These are phyloP conservation scores for Prunus kanzakura DNA, from an alignment of 306 rosid species.

Conservation along the genomic window DNA sequence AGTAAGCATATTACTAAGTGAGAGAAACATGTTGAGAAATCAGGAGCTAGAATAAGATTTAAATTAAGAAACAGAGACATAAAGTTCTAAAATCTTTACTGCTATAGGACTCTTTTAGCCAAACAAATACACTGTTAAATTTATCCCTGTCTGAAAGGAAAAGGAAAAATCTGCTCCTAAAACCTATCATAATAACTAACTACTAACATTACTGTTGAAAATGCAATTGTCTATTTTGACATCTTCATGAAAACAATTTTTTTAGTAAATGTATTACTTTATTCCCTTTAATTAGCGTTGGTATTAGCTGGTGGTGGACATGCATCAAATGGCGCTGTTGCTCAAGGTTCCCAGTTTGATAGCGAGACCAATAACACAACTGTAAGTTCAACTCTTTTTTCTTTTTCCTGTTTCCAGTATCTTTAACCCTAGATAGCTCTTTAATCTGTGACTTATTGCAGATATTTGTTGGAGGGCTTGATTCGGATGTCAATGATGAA, in stretches of 20 bases:
- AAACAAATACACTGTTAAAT: neutral
- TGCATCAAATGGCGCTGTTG: slow-evolving; percentile 55
- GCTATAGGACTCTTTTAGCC: neutral
- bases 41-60: neutral
- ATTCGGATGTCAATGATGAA: slow-evolving; percentile 86
- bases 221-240: neutral
- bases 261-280: slow-evolving; percentile 3
- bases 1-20: neutral
- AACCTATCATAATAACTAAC: neutral
- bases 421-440: slow-evolving; percentile 3
- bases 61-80: neutral
- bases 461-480: slow-evolving; percentile 99
- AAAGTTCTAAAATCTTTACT: neutral
- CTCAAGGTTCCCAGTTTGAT: slow-evolving; percentile 80
- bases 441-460: slow-evolving; percentile 32
- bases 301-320: slow-evolving; percentile 95
- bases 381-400: slow-evolving; percentile 47
- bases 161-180: neutral
- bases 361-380: slow-evolving; percentile 85
- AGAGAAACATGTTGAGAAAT: no score
- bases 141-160: neutral
- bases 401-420: slow-evolving; percentile 4
- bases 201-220: neutral
- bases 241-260: neutral
- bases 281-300: slow-evolving; percentile 53